phyloP scores from a whole-genome alignment of 805 yeast genomes.

The Candida orba region DNA sequence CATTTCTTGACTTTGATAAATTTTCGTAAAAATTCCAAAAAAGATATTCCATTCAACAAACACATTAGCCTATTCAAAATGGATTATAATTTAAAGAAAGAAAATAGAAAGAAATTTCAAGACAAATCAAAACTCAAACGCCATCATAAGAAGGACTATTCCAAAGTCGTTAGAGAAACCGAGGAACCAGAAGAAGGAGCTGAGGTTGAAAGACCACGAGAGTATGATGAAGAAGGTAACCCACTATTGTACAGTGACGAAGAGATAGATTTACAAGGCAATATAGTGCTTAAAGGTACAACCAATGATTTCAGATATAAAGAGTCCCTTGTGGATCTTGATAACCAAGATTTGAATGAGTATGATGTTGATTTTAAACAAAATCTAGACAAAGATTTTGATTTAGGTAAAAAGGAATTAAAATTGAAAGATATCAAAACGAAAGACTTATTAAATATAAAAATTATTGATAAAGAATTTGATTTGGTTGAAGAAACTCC shows the following conservation, averaged over 20 bases:
- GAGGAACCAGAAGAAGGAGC: conserved; percentile 9
- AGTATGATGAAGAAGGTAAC: conserved; percentile 13
- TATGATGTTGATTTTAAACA: conserved; percentile 15
- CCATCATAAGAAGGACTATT: conserved; percentile 31
- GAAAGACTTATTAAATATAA: conserved; percentile 11
- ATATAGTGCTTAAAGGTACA: conserved; percentile 7
- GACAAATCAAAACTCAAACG: conserved; percentile 33
- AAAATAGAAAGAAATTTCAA: conserved; percentile 34
- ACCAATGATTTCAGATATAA: conserved; percentile 21
- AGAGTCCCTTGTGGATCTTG: conserved; percentile 15
- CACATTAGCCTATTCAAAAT: conserved; percentile 5
- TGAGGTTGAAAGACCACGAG: conserved; percentile 13
- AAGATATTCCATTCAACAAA: neutral
- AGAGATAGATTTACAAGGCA: conserved; percentile 9
- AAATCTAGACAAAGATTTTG: conserved; percentile 6
- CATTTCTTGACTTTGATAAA: neutral
- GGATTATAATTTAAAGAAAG: conserved; percentile 28
- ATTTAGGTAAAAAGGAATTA: conserved; percentile 1
- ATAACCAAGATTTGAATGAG: conserved; percentile 9
- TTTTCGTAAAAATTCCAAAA: neutral
- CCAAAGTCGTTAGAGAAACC: conserved; percentile 23
- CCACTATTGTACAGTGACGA: conserved; percentile 12
- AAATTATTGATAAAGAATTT: conserved; percentile 5
- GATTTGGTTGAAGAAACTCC: conserved; percentile 1
- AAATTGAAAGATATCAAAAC: conserved; percentile 2